These are phyloP conservation scores for Pichia heedii DNA, from an alignment of 805 yeast genomes.

Conservation along the genomic window DNA sequence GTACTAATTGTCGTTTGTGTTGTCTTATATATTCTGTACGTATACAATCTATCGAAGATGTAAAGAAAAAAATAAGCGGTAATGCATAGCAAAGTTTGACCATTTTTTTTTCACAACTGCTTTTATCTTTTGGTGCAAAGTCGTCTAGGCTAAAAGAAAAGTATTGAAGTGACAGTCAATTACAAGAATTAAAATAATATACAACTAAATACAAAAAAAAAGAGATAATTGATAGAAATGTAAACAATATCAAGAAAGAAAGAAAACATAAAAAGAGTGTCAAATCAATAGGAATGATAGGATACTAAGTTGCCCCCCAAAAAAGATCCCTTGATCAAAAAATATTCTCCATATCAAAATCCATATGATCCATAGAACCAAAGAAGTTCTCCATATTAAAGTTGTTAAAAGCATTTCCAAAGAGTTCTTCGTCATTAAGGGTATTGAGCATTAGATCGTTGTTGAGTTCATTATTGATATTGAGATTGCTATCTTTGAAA, in stretches of 20 bases:
- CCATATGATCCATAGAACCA: neutral
- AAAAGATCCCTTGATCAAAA: neutral
- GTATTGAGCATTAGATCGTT: neutral
- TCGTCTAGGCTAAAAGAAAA: too few species aligned
- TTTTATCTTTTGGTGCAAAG: too few species aligned
- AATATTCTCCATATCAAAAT: neutral
- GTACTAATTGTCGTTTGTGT: neutral
- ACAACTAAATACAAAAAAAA: too few species aligned
- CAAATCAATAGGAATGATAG: too few species aligned
- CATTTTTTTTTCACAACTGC: constrained; percentile 1
- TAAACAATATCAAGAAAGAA: too few species aligned
- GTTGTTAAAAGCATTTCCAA: neutral
- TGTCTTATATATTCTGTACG: neutral
- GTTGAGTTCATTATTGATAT: too few species aligned
- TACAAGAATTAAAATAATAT: too few species aligned
- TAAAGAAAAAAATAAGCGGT: neutral
- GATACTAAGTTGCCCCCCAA: neutral
- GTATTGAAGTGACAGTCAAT: too few species aligned
- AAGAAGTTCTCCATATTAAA: neutral
- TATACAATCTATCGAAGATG: neutral
- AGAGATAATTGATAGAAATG: too few species aligned
- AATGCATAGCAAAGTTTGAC: constrained; percentile 5
- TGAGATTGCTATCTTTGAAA: neutral
- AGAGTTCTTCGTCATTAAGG: neutral
- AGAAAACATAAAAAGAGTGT: too few species aligned